A percentile compares a stretch with the other conserved stretches of the same genome.
Evolutionary conservation across 768 basidiomycete genomes (phyloP).

Genomic region (Russula griseocarnosa): DNA sequence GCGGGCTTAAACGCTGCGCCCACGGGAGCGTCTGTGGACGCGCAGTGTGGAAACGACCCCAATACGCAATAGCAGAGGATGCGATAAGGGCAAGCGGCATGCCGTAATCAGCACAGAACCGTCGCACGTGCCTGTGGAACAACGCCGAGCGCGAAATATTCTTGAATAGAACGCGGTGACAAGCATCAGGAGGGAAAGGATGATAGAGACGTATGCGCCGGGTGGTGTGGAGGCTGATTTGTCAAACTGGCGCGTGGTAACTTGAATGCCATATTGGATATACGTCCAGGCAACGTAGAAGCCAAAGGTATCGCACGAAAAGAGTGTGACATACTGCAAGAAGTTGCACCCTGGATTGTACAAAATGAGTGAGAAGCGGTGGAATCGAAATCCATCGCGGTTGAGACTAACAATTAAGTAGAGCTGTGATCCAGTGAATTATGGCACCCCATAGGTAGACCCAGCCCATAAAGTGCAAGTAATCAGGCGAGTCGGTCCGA

Average conservation of each 20-base stretch:
- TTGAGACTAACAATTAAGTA: slow-evolving; percentile 56
- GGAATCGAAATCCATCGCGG: slow-evolving; percentile 27
- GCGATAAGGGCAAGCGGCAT: slow-evolving; percentile 86
- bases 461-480: slow-evolving; percentile 88
- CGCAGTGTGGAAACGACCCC: slow-evolving; percentile 68
- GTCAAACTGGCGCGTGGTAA: slow-evolving; percentile 68
- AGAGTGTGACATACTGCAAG: slow-evolving; percentile 80
- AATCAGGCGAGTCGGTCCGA: slow-evolving; percentile 58
- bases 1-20: slow-evolving; percentile 67
- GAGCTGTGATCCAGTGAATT: slow-evolving; percentile 76
- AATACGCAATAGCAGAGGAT: slow-evolving; percentile 74
- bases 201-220: slow-evolving; percentile 59
- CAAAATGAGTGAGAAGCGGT: neutral
- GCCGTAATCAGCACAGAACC: slow-evolving; percentile 82
- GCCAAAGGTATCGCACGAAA: slow-evolving; percentile 89
- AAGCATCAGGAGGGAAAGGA: slow-evolving; percentile 76
- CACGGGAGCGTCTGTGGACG: slow-evolving; percentile 66
- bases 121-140: slow-evolving; percentile 69
- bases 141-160: slow-evolving; percentile 55
- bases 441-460: slow-evolving; percentile 90
- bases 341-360: slow-evolving; percentile 65
- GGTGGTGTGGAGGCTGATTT: slow-evolving; percentile 36
- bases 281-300: slow-evolving; percentile 92
- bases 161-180: slow-evolving; percentile 71
- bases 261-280: slow-evolving; percentile 84